Percentiles rank a stretch among this genome's conserved stretches.
Conservation (phyloP, 2,329 filamentous ascomycete genomes). For the Blastomyces gilchristii region DNA sequence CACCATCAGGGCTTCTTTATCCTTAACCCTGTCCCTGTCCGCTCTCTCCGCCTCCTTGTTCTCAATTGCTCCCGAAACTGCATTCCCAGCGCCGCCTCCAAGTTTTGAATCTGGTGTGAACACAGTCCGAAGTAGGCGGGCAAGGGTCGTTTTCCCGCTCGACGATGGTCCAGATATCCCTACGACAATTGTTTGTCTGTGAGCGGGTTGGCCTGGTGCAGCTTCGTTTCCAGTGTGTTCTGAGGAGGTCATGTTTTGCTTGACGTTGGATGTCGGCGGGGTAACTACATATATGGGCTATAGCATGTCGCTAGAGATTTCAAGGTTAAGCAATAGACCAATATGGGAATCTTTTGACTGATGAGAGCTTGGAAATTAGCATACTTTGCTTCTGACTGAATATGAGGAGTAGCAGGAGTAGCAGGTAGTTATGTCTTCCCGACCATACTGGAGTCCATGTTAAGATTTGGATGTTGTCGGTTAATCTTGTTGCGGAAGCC, state of each 20-base stretch:
- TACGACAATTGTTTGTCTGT: conserved; percentile 30
- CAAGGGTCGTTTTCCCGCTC: conserved; percentile 89
- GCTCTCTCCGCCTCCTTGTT: neutral
- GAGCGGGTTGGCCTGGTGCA: neutral
- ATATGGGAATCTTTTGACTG: too few species aligned
- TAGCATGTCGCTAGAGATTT: neutral
- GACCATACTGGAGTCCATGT: too few species aligned
- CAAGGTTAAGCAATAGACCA: neutral
- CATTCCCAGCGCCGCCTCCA: neutral
- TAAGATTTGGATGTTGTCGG: too few species aligned
- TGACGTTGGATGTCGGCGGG: neutral
- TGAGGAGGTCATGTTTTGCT: neutral
- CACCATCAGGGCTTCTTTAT: conserved; percentile 19
- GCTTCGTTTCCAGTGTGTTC: neutral
- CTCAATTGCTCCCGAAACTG: neutral
- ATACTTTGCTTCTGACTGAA: neutral
- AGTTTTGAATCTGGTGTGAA: conserved; percentile 44
- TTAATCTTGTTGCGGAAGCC: too few species aligned
- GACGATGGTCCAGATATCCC: conserved; percentile 84
- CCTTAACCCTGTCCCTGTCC: neutral
- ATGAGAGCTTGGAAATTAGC: neutral
- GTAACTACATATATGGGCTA: neutral
- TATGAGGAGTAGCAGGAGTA: neutral
- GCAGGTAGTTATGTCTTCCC: too few species aligned
- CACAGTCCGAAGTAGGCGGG: conserved; percentile 70